Conservation (phyloP, 176 grass and related monocot species). For the Oropetium thomaeum region DNA sequence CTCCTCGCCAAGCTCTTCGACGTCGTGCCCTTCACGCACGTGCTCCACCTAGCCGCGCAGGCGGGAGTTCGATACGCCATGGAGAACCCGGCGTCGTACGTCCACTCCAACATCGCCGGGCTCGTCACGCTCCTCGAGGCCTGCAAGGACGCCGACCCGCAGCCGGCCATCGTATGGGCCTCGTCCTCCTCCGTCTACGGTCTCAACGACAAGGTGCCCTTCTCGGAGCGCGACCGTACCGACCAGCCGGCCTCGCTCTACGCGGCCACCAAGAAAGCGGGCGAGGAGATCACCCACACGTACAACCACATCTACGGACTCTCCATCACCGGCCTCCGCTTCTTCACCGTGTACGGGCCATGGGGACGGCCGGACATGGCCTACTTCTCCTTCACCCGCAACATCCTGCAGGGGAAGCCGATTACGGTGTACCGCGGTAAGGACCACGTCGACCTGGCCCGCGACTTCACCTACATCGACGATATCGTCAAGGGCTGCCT, state of each 20-base stretch:
- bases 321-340: slow-evolving; percentile 74
- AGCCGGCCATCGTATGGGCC: slow-evolving; percentile 84
- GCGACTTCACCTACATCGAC: slow-evolving; percentile 96
- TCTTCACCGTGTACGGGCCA: slow-evolving; percentile 85
- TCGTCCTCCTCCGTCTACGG: slow-evolving; percentile 90
- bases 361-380: slow-evolving; percentile 96
- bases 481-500: slow-evolving; percentile 90
- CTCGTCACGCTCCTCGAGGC: slow-evolving; percentile 82
- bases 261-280: slow-evolving; percentile 95
- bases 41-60: slow-evolving; percentile 87
- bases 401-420: slow-evolving; percentile 84
- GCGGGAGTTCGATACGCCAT: slow-evolving; percentile 92
- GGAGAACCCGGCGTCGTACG: slow-evolving; percentile 75
- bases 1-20: slow-evolving; percentile 83
- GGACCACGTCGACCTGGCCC: slow-evolving; percentile 57
- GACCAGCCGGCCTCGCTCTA: slow-evolving; percentile 82
- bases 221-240: slow-evolving; percentile 73
- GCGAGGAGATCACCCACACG: slow-evolving; percentile 88
- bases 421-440: slow-evolving; percentile 83
- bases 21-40: slow-evolving; percentile 69
- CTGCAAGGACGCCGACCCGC: slow-evolving; percentile 78
- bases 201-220: slow-evolving; percentile 85
- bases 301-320: slow-evolving; percentile 98
- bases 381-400: slow-evolving; percentile 87
- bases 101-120: slow-evolving; percentile 82